These are phyloP conservation scores for Chara braunii DNA, from an alignment of 139 green algal species.

Conservation along the genomic window DNA sequence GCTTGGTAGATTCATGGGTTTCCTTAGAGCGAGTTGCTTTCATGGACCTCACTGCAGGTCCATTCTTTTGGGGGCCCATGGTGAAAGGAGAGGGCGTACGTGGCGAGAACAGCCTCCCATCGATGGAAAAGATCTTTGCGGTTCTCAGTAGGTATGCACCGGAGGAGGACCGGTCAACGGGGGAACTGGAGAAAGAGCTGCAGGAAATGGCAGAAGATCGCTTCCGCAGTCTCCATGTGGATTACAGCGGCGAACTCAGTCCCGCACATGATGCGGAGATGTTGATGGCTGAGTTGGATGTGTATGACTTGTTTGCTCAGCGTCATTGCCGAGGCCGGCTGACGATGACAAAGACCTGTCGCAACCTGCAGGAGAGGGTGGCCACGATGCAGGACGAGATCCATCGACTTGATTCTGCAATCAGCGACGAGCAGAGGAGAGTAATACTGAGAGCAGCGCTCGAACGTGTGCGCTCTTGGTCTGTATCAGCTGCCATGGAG, in stretches of 20 bases:
- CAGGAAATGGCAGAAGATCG: constrained; percentile 17
- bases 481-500: too few species aligned
- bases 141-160: too few species aligned
- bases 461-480: too few species aligned
- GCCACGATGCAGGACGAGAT: constrained; percentile 13
- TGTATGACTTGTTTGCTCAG: constrained; percentile 53
- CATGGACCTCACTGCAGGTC: constrained; percentile 46
- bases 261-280: constrained; percentile 36
- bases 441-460: too few species aligned
- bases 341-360: too few species aligned
- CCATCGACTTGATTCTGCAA: too few species aligned
- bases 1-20: too few species aligned
- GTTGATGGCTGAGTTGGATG: constrained; percentile 49
- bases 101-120: constrained; percentile 34
- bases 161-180: too few species aligned
- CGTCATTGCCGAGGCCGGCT: constrained; percentile 45
- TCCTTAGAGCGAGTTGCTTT: too few species aligned
- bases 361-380: constrained; percentile 23
- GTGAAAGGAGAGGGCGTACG: constrained; percentile 54
- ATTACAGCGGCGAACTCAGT: too few species aligned
- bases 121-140: constrained; percentile 40
- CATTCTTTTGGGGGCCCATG: constrained; percentile 60
- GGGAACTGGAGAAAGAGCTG: constrained; percentile 17
- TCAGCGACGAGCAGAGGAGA: too few species aligned
- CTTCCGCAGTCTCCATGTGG: constrained; percentile 3